Evolutionary conservation across 2,329 filamentous ascomycete species (phyloP).

Genomic region (Cephalotrichum gorgonifer): DNA sequence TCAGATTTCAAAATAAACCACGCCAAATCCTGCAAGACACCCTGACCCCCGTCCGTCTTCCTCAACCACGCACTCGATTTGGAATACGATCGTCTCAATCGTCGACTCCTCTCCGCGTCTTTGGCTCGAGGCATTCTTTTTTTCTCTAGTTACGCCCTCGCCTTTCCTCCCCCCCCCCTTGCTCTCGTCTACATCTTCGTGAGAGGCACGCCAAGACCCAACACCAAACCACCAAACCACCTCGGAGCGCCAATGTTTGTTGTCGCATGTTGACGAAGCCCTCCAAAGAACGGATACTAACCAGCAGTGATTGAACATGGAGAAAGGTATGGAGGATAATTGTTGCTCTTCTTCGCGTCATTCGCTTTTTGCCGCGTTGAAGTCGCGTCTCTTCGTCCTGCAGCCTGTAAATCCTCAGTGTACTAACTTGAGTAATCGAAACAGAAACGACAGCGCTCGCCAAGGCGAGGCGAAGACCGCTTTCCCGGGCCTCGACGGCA

Average conservation of each 20-base stretch:
- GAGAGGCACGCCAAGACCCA: background rate
- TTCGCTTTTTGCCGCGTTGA: background rate
- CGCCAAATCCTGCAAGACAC: slow-evolving; percentile 5
- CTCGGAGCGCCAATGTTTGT: slow-evolving; percentile 1
- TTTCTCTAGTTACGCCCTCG: background rate
- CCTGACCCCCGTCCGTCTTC: background rate
- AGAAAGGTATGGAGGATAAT: slow-evolving; percentile 1
- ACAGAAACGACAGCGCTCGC: slow-evolving; percentile 11
- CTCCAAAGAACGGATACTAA: slow-evolving; percentile 3
- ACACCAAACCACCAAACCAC: background rate
- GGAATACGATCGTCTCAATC: background rate
- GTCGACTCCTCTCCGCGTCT: background rate
- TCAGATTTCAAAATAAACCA: slow-evolving; percentile 9
- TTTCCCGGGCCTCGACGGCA: slow-evolving; percentile 45
- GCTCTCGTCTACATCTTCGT: background rate
- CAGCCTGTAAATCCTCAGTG: background rate
- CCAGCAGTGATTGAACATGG: slow-evolving; percentile 4
- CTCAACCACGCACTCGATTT: background rate
- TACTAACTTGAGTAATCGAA: background rate
- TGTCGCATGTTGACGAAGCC: slow-evolving; percentile 5
- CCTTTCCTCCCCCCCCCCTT: background rate
- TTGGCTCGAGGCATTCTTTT: background rate
- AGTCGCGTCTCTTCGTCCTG: background rate
- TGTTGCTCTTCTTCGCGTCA: background rate
- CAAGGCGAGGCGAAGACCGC: slow-evolving; percentile 38